Conservation (phyloP, 345 rosid species). For the Moringa oleifera region DNA sequence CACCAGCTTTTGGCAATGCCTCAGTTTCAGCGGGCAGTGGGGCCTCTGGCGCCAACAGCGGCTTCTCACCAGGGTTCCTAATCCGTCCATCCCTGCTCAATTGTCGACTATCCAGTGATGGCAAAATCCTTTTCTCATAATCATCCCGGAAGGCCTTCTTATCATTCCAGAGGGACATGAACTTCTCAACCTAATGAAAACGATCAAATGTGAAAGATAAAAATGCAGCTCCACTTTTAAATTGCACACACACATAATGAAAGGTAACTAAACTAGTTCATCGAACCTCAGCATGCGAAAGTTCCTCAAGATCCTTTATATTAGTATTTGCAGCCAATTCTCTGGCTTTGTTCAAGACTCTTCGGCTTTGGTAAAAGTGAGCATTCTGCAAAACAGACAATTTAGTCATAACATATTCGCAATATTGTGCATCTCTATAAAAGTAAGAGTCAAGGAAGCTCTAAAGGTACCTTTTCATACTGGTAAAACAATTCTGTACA, state of each 20-base stretch:
- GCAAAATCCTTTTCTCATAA: conserved; percentile 62
- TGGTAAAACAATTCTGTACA: too few species aligned
- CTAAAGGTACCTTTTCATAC: background rate
- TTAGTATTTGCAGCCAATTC: conserved; percentile 59
- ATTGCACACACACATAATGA: background rate
- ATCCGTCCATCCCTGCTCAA: conserved; percentile 69
- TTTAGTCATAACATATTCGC: background rate
- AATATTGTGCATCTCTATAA: background rate
- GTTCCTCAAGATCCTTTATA: conserved; percentile 48
- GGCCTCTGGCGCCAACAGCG: conserved; percentile 39
- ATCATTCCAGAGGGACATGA: conserved; percentile 64
- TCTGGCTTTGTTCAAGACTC: conserved; percentile 46
- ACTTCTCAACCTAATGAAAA: conserved; percentile 60
- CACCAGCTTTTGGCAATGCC: conserved; percentile 38
- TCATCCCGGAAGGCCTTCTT: conserved; percentile 77
- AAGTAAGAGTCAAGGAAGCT: background rate
- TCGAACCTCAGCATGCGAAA: conserved; percentile 45
- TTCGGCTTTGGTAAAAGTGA: conserved; percentile 38
- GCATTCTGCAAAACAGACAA: conserved; percentile 42
- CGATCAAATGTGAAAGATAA: conserved; percentile 14
- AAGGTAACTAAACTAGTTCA: conserved; percentile 4
- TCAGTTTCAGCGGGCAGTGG: conserved; percentile 29
- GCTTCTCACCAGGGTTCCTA: conserved; percentile 58
- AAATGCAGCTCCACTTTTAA: conserved; percentile 6
- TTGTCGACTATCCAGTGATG: conserved; percentile 56